Evolutionary conservation across 2,329 filamentous ascomycete species (phyloP), one percentile per base, ranked within the genome.

Genomic region (Talaromyces sp.): DNA sequence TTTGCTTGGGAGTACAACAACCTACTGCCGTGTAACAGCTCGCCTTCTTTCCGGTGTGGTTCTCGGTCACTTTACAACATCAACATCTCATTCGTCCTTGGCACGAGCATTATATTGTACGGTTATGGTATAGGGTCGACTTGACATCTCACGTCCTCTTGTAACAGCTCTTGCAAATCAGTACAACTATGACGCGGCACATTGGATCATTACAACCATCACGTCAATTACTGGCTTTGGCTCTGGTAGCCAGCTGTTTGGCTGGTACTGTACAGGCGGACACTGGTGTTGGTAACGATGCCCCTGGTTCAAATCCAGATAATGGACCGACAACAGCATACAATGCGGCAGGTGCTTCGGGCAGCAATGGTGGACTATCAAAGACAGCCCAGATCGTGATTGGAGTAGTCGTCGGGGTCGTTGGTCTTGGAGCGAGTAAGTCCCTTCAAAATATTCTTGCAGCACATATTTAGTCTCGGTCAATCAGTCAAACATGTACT

Each of bases 361-460:
- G 64, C 31, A 49, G 49, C 17, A 57, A 56, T 47, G 58, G 63
- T n/a, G 65, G 63, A 43, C 10, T 69, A 56, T 66, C 67, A 43
- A 63, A 57, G 22, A 47, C 52, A n/a, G 61, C 65, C 9, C 66
- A 67, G 61, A 71, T 73, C 9, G 72, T 73, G 41, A 71, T 75
- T 50, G 73, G 73, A 4, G 71, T 73, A 2, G 73, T 75, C 0
- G 66, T 75, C 1, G 72, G 73, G n/a, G 69, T 69, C 10, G 66
- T 74, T 57, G 70, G 63, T 17, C 63, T 68, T 49, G 67, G 72
- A 64, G 68, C 69, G 3, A 71, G 73, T 75, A 68, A 62, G 73
- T 52, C 25, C 19, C 22, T 13, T 35, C 27, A 22, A 43, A 8
- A 8, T 3, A 37, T n/a, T 0, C 33, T 22, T 56, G 10, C 33